Conservation (phyloP, 2,329 filamentous ascomycete species). For the Paecilomyces sp. region DNA sequence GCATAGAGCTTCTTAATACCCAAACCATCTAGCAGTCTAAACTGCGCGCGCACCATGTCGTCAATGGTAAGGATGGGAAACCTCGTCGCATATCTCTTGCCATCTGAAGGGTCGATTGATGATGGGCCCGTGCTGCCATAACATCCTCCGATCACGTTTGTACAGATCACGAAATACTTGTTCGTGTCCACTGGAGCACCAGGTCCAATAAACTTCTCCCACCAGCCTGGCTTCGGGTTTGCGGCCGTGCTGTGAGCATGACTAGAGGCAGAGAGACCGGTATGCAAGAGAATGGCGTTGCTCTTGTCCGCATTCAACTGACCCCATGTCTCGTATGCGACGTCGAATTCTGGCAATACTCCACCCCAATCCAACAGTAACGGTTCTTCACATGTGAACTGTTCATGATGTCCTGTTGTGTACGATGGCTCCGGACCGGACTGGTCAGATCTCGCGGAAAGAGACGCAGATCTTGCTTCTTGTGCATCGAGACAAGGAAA, state of each 20-base stretch:
- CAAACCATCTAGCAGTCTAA: slow-evolving; percentile 73
- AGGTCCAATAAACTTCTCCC: slow-evolving; percentile 96
- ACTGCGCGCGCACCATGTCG: slow-evolving; percentile 96
- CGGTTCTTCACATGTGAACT: slow-evolving; percentile 65
- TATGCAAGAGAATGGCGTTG: slow-evolving; percentile 89
- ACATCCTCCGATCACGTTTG: slow-evolving; percentile 92
- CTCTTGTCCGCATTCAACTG: slow-evolving; percentile 68
- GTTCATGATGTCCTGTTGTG: slow-evolving; percentile 76
- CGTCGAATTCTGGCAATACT: slow-evolving; percentile 76
- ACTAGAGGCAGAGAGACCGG: slow-evolving; percentile 91
- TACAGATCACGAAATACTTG: slow-evolving; percentile 90
- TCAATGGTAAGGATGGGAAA: slow-evolving; percentile 95
- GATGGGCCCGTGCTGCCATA: slow-evolving; percentile 91
- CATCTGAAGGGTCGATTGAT: slow-evolving; percentile 80
- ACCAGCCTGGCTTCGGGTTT: slow-evolving; percentile 91
- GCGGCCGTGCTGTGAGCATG: slow-evolving; percentile 86
- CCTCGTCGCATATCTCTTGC: slow-evolving; percentile 80
- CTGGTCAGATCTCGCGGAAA: slow-evolving; percentile 60
- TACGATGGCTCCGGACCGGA: slow-evolving; percentile 90
- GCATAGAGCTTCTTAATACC: slow-evolving; percentile 76
- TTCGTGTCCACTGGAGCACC: slow-evolving; percentile 78
- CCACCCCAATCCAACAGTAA: slow-evolving; percentile 92
- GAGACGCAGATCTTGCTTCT: slow-evolving; percentile 67
- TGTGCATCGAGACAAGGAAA: slow-evolving; percentile 86
- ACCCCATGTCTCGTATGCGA: slow-evolving; percentile 94